Base-by-base conservation (phyloP, 192 early-diverging fungal species). In the Coemansia sp. region DNA sequence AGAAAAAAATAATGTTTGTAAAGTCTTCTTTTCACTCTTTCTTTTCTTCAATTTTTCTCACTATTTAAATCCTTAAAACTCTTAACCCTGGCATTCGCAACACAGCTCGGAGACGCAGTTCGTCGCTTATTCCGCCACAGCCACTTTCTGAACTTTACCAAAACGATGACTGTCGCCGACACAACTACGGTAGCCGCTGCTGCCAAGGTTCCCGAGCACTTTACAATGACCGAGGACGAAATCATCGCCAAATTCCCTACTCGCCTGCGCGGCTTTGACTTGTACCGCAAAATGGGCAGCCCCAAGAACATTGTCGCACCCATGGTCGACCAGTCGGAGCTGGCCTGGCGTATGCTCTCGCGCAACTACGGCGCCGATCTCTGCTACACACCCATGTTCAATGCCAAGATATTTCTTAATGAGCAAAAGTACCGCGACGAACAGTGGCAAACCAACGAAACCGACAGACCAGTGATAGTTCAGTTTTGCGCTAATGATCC, bases 401-500 rank as follows among this genome's bases (percentile, higher is more conserved):
- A 99, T 65, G 95, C 96, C 4, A 87, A 87, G 50, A 62, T 95
- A 13, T 99, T 99, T 76, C 71, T 81, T 55, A 88, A 94, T 34
- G 81, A 84, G 5, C 67, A 73, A 35, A 87, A 84, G 64, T 94
- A 93, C 70, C 80, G 87, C 40, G 65, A 82, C n/a, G 93, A 94
- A 63, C 86, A 89, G 45, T 94, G 91, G 89, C 74, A 84, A 66
- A 87, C 76, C 3, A 86, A 87, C 3, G 84, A 83, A 29, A 71
- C 78, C 11, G 95, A 99, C 73, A 65, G 90, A 39, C 95, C 95
- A 8, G 82, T 96, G 37, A 86, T 97, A 20, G 93, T 90, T 13
- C 94, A 95, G 91, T 99, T 99, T 69, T 99, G 98, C 76, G 96
- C 96, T 1, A 99, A 99, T 76, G 96, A 99, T 29, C 91, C 96